A percentile compares a stretch with the other conserved stretches of the same genome.
phyloP scores from a whole-genome alignment of 73 alveolate genomes.

The Tetrahymena elliotti region DNA sequence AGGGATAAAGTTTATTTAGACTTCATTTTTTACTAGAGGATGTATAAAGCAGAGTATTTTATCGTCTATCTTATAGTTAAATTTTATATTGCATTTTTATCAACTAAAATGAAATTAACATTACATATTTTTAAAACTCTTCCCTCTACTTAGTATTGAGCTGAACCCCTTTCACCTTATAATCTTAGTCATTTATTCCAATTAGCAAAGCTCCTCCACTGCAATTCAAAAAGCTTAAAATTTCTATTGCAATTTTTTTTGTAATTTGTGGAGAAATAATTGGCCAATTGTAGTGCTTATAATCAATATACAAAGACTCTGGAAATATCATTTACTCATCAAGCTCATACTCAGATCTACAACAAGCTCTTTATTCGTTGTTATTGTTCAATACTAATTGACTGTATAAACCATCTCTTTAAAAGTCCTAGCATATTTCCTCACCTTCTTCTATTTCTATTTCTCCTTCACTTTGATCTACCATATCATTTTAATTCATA shows the following conservation, averaged over 20 bases:
- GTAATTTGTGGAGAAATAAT: not conserved
- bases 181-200: not conserved
- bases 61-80: not conserved
- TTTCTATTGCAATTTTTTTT: not conserved
- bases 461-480: not conserved
- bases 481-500: not conserved
- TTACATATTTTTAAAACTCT: not conserved
- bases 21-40: not conserved
- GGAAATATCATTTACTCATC: not conserved
- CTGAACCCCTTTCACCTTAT: not conserved
- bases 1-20: not conserved
- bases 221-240: not conserved
- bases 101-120: not conserved
- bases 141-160: not conserved
- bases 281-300: not conserved
- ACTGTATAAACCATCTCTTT: not conserved
- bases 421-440: not conserved
- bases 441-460: not conserved
- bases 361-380: not conserved
- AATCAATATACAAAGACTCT: not conserved
- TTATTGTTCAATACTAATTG: not conserved
- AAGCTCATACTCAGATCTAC: not conserved
- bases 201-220: not conserved
- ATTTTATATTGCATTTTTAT: not conserved
- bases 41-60: not conserved